These are phyloP conservation scores for Candida pseudoglaebosa DNA, from an alignment of 805 yeast genomes.

Conservation along the genomic window DNA sequence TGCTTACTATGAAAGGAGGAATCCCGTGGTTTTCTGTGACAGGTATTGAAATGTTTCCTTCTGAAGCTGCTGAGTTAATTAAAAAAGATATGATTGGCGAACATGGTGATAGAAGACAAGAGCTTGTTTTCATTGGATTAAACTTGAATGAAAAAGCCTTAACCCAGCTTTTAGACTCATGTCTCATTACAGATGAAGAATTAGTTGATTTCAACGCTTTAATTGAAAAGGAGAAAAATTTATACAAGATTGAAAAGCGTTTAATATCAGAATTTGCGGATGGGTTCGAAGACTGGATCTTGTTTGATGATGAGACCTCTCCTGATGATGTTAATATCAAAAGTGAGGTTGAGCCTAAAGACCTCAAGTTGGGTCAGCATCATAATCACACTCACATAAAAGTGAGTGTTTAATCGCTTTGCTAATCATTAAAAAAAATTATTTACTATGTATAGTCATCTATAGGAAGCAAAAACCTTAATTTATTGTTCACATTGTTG, in stretches of 20 bases:
- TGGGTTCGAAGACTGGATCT: conserved; percentile 43
- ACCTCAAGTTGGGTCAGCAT: not conserved
- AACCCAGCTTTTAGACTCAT: conserved; percentile 28
- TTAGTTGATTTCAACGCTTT: conserved; percentile 22
- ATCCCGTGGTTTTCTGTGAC: conserved; percentile 40
- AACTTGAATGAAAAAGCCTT: conserved; percentile 25
- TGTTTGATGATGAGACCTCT: conserved; percentile 13
- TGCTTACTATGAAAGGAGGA: conserved; percentile 39
- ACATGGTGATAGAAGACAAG: conserved; percentile 43
- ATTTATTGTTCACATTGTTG: too few species aligned
- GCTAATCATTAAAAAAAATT: not conserved
- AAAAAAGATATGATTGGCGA: conserved; percentile 34
- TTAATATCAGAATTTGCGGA: conserved; percentile 30
- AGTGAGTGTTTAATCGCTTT: not conserved
- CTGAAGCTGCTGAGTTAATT: conserved; percentile 25
- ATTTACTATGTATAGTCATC: too few species aligned
- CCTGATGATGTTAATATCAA: not conserved
- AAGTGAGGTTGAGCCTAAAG: not conserved
- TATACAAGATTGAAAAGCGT: conserved; percentile 27
- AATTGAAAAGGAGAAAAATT: conserved; percentile 21
- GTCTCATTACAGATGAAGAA: conserved; percentile 40
- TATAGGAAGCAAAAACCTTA: too few species aligned
- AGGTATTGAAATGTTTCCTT: conserved; percentile 29
- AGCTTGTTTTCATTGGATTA: conserved; percentile 43
- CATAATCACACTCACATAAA: not conserved